phyloP scores from a whole-genome alignment of 202 grass and related monocot genomes.

The Digitaria exilis region DNA sequence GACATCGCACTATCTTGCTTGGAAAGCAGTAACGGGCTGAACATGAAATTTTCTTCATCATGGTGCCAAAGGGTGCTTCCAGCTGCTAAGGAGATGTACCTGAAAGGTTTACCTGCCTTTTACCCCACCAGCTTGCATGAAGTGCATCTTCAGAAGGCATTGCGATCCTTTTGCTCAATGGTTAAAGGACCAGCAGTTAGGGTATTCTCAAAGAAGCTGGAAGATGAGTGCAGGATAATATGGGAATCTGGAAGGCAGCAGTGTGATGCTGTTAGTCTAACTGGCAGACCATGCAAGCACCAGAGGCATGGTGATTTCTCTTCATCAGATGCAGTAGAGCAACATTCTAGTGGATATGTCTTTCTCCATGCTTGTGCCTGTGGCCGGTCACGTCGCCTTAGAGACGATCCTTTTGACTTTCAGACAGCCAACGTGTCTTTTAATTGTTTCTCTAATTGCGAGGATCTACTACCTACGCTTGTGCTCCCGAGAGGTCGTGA shows the following conservation, averaged over 20 bases:
- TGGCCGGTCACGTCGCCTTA: slow-evolving; percentile 70
- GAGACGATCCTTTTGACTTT: slow-evolving; percentile 94
- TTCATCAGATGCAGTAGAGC: slow-evolving; percentile 39
- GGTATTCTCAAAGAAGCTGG: slow-evolving; percentile 71
- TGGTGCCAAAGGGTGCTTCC: slow-evolving; percentile 95
- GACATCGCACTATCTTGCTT: slow-evolving; percentile 65
- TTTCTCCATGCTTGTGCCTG: slow-evolving; percentile 98
- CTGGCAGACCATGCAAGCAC: slow-evolving; percentile 84
- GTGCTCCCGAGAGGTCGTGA: slow-evolving; percentile 52
- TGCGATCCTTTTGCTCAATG: slow-evolving; percentile 68
- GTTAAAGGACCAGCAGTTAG: slow-evolving; percentile 86
- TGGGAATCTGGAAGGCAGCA: slow-evolving; percentile 97
- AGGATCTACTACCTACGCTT: slow-evolving; percentile 78
- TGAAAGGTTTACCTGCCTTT: slow-evolving; percentile 79
- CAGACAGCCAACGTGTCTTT: slow-evolving; percentile 76
- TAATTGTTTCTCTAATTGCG: slow-evolving; percentile 80
- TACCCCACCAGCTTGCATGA: slow-evolving; percentile 78
- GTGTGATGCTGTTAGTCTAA: slow-evolving; percentile 83
- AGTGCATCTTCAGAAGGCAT: slow-evolving; percentile 72
- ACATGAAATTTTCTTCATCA: slow-evolving; percentile 87
- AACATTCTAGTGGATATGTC: slow-evolving; percentile 78
- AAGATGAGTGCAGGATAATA: slow-evolving; percentile 77
- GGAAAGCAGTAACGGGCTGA: slow-evolving; percentile 69
- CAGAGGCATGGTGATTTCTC: slow-evolving; percentile 54
- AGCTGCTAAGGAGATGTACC: slow-evolving; percentile 74